phyloP scores from a whole-genome alignment of 1,284 basidiomycete genomes.

The Singerocomus inundabilis region DNA sequence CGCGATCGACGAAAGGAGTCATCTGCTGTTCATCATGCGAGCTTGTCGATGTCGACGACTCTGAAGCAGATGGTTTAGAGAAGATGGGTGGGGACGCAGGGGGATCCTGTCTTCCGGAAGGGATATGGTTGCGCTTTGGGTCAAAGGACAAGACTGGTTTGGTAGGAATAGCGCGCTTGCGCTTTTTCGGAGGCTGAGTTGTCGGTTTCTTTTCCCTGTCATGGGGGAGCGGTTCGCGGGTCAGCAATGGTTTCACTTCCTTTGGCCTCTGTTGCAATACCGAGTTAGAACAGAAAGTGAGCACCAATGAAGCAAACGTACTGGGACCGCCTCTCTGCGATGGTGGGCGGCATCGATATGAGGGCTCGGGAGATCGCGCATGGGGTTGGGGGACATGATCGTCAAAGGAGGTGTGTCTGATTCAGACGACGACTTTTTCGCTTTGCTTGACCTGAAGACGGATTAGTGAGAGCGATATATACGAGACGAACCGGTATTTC shows the following conservation, averaged over 20 bases:
- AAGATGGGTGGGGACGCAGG: conserved; percentile 6
- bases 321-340: conserved; percentile 22
- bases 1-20: conserved; percentile 7
- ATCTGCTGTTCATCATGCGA: conserved; percentile 13
- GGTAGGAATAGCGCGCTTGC: conserved; percentile 22
- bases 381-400: conserved; percentile 12
- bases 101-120: conserved; percentile 24
- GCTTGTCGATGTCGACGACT: conserved; percentile 7
- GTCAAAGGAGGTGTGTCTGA: conserved; percentile 5
- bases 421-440: conserved; percentile 10
- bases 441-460: conserved; percentile 16
- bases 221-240: conserved; percentile 23
- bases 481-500: conserved; percentile 24
- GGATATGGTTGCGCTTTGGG: conserved; percentile 19
- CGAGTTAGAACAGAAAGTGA: conserved; percentile 16
- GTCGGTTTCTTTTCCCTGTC: conserved; percentile 25
- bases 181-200: conserved; percentile 21
- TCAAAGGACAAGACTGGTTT: conserved; percentile 22
- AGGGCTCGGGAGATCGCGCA: conserved; percentile 14
- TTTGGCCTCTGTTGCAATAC: conserved; percentile 23
- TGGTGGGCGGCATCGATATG: conserved; percentile 9
- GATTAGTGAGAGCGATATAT: conserved; percentile 29
- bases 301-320: conserved; percentile 20
- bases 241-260: conserved; percentile 23
- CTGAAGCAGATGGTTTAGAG: conserved; percentile 10